Conservation (phyloP, 768 basidiomycete genomes). For the Lanmaoa rubissima region DNA sequence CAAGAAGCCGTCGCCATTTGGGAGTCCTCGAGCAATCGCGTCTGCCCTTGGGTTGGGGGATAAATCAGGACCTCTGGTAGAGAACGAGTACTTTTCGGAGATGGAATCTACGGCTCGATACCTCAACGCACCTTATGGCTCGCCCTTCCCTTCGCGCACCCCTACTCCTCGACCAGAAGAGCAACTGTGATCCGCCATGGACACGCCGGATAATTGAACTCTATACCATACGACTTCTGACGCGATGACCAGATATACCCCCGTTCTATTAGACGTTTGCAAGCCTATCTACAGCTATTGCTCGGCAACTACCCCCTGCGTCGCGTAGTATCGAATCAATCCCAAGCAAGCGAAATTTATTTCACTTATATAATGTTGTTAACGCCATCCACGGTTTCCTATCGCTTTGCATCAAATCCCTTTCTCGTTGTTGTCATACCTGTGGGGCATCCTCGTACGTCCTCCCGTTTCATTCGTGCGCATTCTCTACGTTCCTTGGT, state of each 20-base stretch:
- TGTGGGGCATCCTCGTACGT: conserved; percentile 21
- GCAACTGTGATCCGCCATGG: conserved; percentile 24
- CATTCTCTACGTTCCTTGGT: conserved; percentile 24
- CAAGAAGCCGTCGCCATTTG: conserved; percentile 48
- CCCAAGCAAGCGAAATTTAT: conserved; percentile 34
- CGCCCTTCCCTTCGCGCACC: conserved; percentile 48
- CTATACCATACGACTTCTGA: conserved; percentile 35
- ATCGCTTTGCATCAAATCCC: conserved; percentile 24
- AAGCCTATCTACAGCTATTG: conserved; percentile 34
- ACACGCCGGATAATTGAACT: conserved; percentile 17
- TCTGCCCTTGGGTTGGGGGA: conserved; percentile 45
- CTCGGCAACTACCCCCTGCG: conserved; percentile 24
- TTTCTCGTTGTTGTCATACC: conserved; percentile 17
- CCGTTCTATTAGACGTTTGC: conserved; percentile 34
- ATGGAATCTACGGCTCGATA: conserved; percentile 45
- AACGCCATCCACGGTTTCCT: conserved; percentile 25
- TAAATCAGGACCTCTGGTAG: conserved; percentile 24
- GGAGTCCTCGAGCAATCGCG: conserved; percentile 49
- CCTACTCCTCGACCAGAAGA: conserved; percentile 43
- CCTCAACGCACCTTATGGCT: conserved; percentile 49
- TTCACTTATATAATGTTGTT: conserved; percentile 36
- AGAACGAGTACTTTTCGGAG: conserved; percentile 37
- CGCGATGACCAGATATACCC: conserved; percentile 35
- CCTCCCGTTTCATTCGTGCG: conserved; percentile 8
- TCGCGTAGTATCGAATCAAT: conserved; percentile 23